phyloP scores from a whole-genome alignment of 768 basidiomycete species.

The Panaeolus papilionaceus region DNA sequence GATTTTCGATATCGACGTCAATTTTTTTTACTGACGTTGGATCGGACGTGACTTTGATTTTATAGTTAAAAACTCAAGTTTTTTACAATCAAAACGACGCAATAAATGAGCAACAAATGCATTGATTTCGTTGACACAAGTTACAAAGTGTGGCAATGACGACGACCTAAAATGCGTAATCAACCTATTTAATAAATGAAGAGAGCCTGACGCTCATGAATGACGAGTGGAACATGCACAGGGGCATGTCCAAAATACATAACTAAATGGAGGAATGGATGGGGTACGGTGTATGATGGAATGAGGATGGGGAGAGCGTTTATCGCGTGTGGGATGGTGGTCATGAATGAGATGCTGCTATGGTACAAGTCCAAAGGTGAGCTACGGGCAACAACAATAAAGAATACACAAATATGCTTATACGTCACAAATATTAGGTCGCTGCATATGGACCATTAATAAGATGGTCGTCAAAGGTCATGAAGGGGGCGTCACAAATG shows the following conservation, averaged over 20 bases:
- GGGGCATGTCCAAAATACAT: not conserved
- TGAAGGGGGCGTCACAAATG: slow-evolving; percentile 26
- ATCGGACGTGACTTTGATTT: not conserved
- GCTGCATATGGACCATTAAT: slow-evolving; percentile 14
- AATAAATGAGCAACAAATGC: not conserved
- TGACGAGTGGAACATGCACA: not conserved
- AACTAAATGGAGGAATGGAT: not conserved
- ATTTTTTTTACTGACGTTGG: not conserved
- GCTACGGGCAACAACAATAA: slow-evolving; percentile 5
- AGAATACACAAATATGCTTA: slow-evolving; percentile 13
- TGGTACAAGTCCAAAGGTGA: slow-evolving; percentile 14
- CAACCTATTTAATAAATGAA: slow-evolving; percentile 1
- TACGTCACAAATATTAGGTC: slow-evolving; percentile 13
- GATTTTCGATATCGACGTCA: not conserved
- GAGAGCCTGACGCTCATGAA: slow-evolving; percentile 6
- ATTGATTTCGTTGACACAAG: not conserved
- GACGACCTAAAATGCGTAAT: slow-evolving; percentile 11
- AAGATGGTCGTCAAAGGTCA: slow-evolving; percentile 21
- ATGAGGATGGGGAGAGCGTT: not conserved
- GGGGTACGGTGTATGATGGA: not conserved
- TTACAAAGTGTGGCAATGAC: slow-evolving; percentile 9
- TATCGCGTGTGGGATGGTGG: not conserved
- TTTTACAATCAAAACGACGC: not conserved
- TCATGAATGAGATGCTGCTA: not conserved
- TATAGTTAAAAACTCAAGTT: not conserved